Base-by-base conservation (phyloP, 2,329 filamentous ascomycete species). In the Zymoseptoria brevis region DNA sequence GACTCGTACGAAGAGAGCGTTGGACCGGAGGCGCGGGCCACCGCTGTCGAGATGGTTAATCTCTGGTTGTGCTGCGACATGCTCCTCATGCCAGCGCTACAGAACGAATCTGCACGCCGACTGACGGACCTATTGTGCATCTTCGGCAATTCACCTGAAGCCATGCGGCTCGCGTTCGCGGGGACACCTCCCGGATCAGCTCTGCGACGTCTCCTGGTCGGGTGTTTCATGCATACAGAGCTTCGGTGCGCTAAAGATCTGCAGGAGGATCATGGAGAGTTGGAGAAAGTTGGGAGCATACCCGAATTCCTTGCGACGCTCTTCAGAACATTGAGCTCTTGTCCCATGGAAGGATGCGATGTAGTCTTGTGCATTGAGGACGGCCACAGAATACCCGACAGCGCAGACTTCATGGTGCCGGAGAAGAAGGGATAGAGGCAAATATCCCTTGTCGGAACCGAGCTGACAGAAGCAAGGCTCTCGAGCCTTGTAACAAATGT, bases 1-100 rank as follows among this genome's bases (percentile, higher is more conserved):
- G 2, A 22, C 4, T 22, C 21, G 21, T 22, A 22, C 21, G 21
- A 22, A 22, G 21, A 22, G 21, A 22, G 21, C 21, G 21, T 22
- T 22, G 21, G 21, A 22, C 21, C 21, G 21, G 21, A 22, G 21
- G 51, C 13, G 19, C 16, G 21, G 13, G 19, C 54, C 48, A n/a
- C 48, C 4, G 54, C 57, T 19, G 16, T 54, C 41, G 35, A 13
- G 2, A 19, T 57, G 5, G 51, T 60, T n/a, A 35, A 41, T 2
- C 50, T 60, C 11, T 60, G 58, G 58, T n/a, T 51, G 3, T 13
- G 3, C 3, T 55, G 50, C 6, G 59, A 51, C 19, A 56, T 53
- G 24, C 56, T 24, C 21, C 24, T 58, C 4, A 50, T 61, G 53
- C 59, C 56, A 6, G 24, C 45, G 2, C 22, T 61, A 19, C 56